A percentile compares a stretch with the other conserved stretches of the same genome.
Conservation (phyloP, 768 basidiomycete genomes). For the Dentipellis sp. region DNA sequence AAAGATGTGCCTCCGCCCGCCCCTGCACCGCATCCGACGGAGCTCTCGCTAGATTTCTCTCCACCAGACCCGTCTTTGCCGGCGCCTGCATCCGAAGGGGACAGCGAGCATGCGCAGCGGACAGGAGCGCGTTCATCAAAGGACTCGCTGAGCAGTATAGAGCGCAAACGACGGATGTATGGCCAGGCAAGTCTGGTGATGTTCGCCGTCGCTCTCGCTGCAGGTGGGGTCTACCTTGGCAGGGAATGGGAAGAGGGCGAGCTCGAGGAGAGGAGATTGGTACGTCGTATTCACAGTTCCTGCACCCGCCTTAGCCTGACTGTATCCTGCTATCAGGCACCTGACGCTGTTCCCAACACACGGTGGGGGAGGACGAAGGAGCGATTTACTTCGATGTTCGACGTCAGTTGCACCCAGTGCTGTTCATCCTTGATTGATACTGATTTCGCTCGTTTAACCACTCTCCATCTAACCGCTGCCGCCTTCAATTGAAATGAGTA, state of each 20-base stretch:
- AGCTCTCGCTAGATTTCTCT: constrained; percentile 47
- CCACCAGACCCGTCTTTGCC: constrained; percentile 22
- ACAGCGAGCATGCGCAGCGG: constrained; percentile 33
- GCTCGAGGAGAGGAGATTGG: constrained; percentile 53
- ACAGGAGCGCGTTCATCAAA: constrained; percentile 77
- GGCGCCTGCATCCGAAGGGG: constrained; percentile 22
- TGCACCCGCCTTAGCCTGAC: neutral
- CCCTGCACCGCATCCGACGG: constrained; percentile 28
- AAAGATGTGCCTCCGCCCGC: constrained; percentile 1
- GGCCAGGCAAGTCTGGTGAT: constrained; percentile 45
- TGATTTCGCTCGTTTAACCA: neutral
- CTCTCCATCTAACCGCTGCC: too few species aligned
- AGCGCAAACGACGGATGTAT: constrained; percentile 53
- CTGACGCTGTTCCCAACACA: constrained; percentile 49
- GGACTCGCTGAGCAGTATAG: constrained; percentile 70
- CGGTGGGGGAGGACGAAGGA: constrained; percentile 56
- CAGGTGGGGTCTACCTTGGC: constrained; percentile 57
- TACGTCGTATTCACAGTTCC: constrained; percentile 24
- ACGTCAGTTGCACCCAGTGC: constrained; percentile 34
- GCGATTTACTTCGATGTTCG: constrained; percentile 58
- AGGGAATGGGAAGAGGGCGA: constrained; percentile 73
- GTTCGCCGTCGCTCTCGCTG: constrained; percentile 46
- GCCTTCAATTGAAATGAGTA: constrained; percentile 20
- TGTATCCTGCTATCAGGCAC: constrained; percentile 29
- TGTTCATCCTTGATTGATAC: neutral